Conservation (phyloP, 2,329 filamentous ascomycete genomes). For the Chalara sp. region DNA sequence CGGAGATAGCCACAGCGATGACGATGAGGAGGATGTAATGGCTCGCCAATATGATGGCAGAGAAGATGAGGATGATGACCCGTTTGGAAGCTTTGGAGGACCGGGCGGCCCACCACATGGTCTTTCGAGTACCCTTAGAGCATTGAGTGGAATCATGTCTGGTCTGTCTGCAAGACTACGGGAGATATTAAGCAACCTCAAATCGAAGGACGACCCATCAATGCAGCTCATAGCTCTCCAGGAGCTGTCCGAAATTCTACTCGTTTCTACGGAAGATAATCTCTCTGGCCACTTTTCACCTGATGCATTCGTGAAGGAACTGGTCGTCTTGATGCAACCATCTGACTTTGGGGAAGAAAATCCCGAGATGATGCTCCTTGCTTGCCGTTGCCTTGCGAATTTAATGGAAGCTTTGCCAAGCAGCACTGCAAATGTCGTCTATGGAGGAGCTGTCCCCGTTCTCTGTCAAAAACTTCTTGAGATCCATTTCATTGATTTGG, state of each 20-base stretch:
- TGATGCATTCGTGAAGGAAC: conserved; percentile 90
- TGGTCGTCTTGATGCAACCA: conserved; percentile 86
- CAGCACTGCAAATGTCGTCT: conserved; percentile 91
- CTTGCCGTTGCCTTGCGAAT: conserved; percentile 92
- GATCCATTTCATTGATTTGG: conserved; percentile 94
- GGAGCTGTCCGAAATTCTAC: conserved; percentile 84
- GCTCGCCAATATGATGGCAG: conserved; percentile 42
- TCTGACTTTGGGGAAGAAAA: conserved; percentile 83
- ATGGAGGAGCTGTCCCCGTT: conserved; percentile 91
- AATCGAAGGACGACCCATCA: conserved; percentile 77
- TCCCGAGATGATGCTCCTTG: conserved; percentile 93
- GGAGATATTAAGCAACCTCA: conserved; percentile 68
- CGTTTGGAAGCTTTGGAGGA: conserved; percentile 62
- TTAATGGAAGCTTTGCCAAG: conserved; percentile 94
- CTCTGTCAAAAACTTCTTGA: conserved; percentile 92
- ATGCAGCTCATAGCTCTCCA: conserved; percentile 87
- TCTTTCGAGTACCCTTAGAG: conserved; percentile 75
- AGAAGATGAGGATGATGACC: conserved; percentile 52
- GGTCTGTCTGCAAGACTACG: conserved; percentile 74
- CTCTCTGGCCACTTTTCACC: conserved; percentile 91
- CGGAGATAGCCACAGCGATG: conserved; percentile 43
- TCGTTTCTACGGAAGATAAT: conserved; percentile 96
- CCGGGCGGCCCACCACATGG: conserved; percentile 55
- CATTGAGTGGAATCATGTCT: conserved; percentile 86
- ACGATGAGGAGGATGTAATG: conserved; percentile 58